Base-by-base conservation (phyloP, 768 basidiomycete species). In the Cyathus striatus region DNA sequence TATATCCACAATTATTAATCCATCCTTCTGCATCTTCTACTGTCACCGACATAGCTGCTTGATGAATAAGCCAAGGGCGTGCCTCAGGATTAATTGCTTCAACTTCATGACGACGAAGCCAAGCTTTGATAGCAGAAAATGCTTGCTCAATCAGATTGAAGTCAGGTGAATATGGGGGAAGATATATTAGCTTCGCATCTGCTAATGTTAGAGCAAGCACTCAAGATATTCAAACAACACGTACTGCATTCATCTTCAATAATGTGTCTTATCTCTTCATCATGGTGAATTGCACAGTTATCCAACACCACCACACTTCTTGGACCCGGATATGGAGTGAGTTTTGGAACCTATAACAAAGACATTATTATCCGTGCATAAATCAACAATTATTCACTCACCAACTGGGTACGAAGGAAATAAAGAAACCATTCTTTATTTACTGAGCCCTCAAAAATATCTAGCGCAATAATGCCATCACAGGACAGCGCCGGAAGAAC, bases 251-350 rank as follows among this genome's bases (percentile, higher is more conserved):
- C 54, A 34, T 44, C 59, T 32, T 53, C 56, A 16, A 68, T 57
- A 16, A 68, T 38, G 2, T 43, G 35, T 1, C 55, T 47, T 12
- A 71, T 45, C 0, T 66, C 60, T 17, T 63, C 56, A 27, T 58
- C 55, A 30, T 71, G 62, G 39, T 72, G 68, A 18, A 70, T 72
- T 2, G 52, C 38, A 24, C 65, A 69, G 47, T 70, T 72, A 47
- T 72, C 63, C 17, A 70, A 46, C 1, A 72, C 54, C n/a, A 70
- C 49, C 10, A 69, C 57, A 46, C 69, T 70, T 4, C 52, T 42
- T 1, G 50, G 52, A 1, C 49, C 53, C 3, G 66, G 68, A 49
- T 55, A 71, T 23, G 65, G 66, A 23, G 56, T 62, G 34, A 64
- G 44, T 13, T 51, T 42, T 9, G 57, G 56, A 21, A 51, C 53